phyloP scores from a whole-genome alignment of 306 rosid species.

The Cicer arietinum region DNA sequence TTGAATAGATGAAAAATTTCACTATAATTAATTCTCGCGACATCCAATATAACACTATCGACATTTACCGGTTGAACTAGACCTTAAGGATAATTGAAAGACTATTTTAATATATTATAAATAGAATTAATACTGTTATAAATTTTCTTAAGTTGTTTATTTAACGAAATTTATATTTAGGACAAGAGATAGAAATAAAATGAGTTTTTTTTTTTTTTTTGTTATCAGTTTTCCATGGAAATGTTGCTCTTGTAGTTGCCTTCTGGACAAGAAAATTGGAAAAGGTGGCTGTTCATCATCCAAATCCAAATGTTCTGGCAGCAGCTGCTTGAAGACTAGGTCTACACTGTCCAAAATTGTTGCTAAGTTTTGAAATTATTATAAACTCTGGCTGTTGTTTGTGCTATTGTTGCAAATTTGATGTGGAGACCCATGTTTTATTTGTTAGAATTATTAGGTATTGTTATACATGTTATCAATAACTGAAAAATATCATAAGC shows the following conservation, averaged over 20 bases:
- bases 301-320: slow-evolving; percentile 27
- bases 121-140: not conserved
- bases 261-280: slow-evolving; percentile 30
- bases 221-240: slow-evolving; percentile 40
- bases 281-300: slow-evolving; percentile 39
- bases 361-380: slow-evolving; percentile 24
- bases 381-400: not conserved
- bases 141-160: not conserved
- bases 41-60: too few relatives aligned
- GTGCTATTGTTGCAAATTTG: slow-evolving; percentile 13
- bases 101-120: too few relatives aligned
- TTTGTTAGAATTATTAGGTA: not conserved
- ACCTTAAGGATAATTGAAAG: too few relatives aligned
- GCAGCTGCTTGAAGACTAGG: slow-evolving; percentile 35
- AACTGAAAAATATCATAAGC: not conserved
- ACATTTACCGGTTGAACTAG: too few relatives aligned
- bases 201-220: not conserved
- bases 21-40: too few relatives aligned
- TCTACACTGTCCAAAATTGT: slow-evolving; percentile 29
- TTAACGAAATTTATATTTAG: too few relatives aligned
- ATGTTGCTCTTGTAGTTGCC: slow-evolving; percentile 38
- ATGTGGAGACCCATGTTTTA: not conserved
- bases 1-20: too few relatives aligned
- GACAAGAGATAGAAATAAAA: too few relatives aligned
- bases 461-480: slow-evolving; percentile 15